Percentiles rank a stretch among this genome's conserved stretches.
These are phyloP conservation scores for Colletotrichum lupini DNA, from an alignment of 2,329 filamentous ascomycete species.

Conservation along the genomic window DNA sequence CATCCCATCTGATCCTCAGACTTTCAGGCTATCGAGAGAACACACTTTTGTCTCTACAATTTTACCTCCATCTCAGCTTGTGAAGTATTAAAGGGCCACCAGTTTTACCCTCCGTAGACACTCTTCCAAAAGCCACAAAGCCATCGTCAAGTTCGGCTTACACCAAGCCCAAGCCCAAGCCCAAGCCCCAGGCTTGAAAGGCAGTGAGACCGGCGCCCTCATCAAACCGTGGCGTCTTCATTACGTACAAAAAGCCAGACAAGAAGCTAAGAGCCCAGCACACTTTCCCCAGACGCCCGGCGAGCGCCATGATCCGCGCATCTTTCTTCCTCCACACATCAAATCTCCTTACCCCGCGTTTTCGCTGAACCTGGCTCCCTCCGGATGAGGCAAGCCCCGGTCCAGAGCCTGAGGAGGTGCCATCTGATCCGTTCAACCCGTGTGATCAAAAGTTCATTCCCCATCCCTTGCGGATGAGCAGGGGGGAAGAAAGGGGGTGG, in stretches of 20 bases:
- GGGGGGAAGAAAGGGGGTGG: background rate
- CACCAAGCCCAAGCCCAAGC: background rate
- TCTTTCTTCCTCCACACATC: background rate
- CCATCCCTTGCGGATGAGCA: background rate
- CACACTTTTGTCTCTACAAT: background rate
- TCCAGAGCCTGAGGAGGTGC: slow-evolving; percentile 8
- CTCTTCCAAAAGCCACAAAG: background rate
- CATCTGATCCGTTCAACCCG: slow-evolving; percentile 10
- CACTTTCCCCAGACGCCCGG: background rate
- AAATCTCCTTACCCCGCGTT: background rate
- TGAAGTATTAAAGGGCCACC: no score
- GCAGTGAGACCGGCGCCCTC: background rate
- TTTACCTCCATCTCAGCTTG: background rate
- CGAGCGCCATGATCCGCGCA: background rate
- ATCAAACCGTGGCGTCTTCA: slow-evolving; percentile 2
- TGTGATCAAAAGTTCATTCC: slow-evolving; percentile 10
- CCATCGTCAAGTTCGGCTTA: slow-evolving; percentile 1
- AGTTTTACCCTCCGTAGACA: background rate
- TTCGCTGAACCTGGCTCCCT: slow-evolving; percentile 6
- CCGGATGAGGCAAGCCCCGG: slow-evolving; percentile 7
- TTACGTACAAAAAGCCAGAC: slow-evolving; percentile 1
- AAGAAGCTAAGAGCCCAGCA: background rate
- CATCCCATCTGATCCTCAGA: background rate
- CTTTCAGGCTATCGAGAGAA: background rate
- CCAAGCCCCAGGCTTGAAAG: background rate